These are phyloP conservation scores for Tolypocladium pustulatum DNA, from an alignment of 2,329 filamentous ascomycete species.

Conservation along the genomic window DNA sequence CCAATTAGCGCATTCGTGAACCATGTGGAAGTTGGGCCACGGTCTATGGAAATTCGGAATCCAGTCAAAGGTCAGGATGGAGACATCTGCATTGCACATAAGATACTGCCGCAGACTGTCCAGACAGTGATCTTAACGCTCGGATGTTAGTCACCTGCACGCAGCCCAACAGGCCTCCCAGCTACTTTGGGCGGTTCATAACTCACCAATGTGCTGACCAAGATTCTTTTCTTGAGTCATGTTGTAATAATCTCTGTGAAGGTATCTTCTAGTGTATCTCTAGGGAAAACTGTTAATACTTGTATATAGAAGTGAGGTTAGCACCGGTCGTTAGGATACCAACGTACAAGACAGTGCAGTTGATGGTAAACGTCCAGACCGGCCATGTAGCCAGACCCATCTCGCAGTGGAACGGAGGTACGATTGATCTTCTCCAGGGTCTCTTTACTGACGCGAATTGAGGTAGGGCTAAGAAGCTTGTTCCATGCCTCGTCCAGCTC, in stretches of 20 bases:
- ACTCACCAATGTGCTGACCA: slow-evolving; percentile 3
- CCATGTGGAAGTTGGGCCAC: slow-evolving; percentile 4
- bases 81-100: slow-evolving; percentile 4
- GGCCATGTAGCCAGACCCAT: slow-evolving; percentile 3
- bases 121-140: slow-evolving; percentile 1
- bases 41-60: slow-evolving; percentile 4
- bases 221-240: slow-evolving; percentile 4
- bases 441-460: slow-evolving; percentile 1
- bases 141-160: no score
- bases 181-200: no score
- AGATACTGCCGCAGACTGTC: slow-evolving; percentile 3
- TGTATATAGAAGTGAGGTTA: background rate
- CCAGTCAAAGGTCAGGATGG: slow-evolving; percentile 4
- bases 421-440: slow-evolving; percentile 1
- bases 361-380: slow-evolving; percentile 4
- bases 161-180: no score
- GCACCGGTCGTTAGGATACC: background rate
- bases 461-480: slow-evolving; percentile 1
- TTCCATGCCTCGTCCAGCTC: slow-evolving; percentile 4
- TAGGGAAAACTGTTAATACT: background rate
- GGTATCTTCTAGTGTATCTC: slow-evolving; percentile 1
- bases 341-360: slow-evolving; percentile 2
- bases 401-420: slow-evolving; percentile 1
- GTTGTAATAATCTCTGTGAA: slow-evolving; percentile 4
- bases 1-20: slow-evolving; percentile 3